These are phyloP conservation scores for Chaetomium olivaceum DNA, from an alignment of 2,329 filamentous ascomycete species.

Conservation along the genomic window DNA sequence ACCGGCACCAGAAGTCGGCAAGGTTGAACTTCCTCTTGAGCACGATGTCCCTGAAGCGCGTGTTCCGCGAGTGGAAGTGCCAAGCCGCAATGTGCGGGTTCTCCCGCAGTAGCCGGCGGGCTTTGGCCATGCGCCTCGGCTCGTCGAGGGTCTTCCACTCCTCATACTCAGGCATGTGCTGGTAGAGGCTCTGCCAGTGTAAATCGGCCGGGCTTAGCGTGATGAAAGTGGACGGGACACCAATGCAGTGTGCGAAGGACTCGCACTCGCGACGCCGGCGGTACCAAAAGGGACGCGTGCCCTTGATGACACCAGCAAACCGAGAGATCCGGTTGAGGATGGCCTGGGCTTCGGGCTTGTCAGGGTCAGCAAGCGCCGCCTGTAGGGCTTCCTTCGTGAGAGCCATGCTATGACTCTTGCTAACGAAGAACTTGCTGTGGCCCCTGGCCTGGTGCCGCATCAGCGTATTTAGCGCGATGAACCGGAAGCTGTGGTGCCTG, in stretches of 20 bases:
- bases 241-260: conserved; percentile 1
- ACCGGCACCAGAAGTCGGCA: too few relatives aligned
- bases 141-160: too few relatives aligned
- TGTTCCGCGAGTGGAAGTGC: too few relatives aligned
- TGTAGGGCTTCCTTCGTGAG: conserved; percentile 5
- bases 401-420: neutral
- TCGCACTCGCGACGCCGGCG: conserved; percentile 7
- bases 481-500: conserved; percentile 6
- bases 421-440: neutral
- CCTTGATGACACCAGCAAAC: too few relatives aligned
- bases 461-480: conserved; percentile 3
- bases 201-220: conserved; percentile 5
- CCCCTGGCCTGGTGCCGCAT: conserved; percentile 1
- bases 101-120: too few relatives aligned
- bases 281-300: too few relatives aligned
- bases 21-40: too few relatives aligned
- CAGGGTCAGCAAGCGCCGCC: conserved; percentile 1
- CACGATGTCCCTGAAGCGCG: too few relatives aligned
- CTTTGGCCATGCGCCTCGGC: too few relatives aligned
- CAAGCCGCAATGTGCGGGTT: too few relatives aligned
- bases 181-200: conserved; percentile 7
- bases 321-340: too few relatives aligned
- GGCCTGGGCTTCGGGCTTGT: conserved; percentile 3
- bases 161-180: conserved; percentile 4
- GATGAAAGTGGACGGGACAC: neutral